Evolutionary conservation across 1,139 yeast genomes (phyloP).

Genomic region (Chernovozyma aurita): DNA sequence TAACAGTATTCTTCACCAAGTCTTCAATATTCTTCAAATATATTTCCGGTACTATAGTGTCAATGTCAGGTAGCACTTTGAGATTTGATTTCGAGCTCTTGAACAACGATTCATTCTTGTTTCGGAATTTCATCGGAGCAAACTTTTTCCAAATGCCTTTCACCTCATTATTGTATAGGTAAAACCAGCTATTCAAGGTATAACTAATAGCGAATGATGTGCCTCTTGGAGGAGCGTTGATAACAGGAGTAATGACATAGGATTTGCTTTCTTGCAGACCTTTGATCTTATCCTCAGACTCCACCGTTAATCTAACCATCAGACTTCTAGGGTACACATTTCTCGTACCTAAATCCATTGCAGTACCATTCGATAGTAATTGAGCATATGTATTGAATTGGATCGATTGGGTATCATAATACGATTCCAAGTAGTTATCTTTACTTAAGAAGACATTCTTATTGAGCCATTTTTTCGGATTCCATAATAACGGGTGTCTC

Average conservation of each 20-base stretch:
- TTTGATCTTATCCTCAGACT: conserved; percentile 2
- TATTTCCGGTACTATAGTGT: neutral
- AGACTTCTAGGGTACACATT: conserved; percentile 20
- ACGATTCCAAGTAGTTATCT: conserved; percentile 11
- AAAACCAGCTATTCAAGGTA: conserved; percentile 4
- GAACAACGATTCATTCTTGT: conserved; percentile 5
- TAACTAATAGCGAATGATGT: conserved; percentile 3
- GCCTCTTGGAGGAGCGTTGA: conserved; percentile 1
- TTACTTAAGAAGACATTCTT: conserved; percentile 16
- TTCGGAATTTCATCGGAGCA: conserved; percentile 4
- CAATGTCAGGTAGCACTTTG: neutral
- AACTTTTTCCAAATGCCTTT: conserved; percentile 3
- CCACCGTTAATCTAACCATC: conserved; percentile 19
- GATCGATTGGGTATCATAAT: conserved; percentile 13
- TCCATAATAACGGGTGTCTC: conserved; percentile 22
- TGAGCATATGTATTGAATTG: conserved; percentile 22
- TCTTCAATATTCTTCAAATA: neutral
- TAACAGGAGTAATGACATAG: conserved; percentile 2
- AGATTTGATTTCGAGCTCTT: conserved; percentile 1
- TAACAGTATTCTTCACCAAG: neutral
- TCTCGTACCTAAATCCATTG: conserved; percentile 14
- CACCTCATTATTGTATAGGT: neutral
- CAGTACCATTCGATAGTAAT: conserved; percentile 15
- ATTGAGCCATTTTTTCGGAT: conserved; percentile 22
- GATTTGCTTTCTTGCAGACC: neutral